Percentiles rank a stretch among this genome's conserved stretches.
Evolutionary conservation across 768 basidiomycete genomes (phyloP).

Genomic region (Phylloporus rhodoxanthus): DNA sequence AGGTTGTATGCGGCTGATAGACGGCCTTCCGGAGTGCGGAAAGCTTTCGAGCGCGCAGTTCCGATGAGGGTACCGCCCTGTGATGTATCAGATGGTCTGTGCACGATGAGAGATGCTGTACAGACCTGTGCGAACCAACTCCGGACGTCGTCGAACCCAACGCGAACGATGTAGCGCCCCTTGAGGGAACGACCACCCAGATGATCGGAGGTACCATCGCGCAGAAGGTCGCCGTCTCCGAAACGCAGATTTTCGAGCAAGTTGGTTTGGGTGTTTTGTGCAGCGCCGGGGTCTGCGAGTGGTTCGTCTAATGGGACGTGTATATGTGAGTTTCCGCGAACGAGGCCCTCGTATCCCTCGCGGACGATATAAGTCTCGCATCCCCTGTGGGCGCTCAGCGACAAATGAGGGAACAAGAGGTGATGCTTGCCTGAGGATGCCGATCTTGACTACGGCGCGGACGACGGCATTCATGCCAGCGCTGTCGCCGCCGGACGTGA

Average conservation of each 20-base stretch:
- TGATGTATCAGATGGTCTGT: background rate
- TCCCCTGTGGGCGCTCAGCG: slow-evolving; percentile 42
- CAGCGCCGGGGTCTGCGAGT: slow-evolving; percentile 25
- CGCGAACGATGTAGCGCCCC: slow-evolving; percentile 87
- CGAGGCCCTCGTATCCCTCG: slow-evolving; percentile 97
- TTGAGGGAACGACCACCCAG: slow-evolving; percentile 66
- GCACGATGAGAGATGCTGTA: background rate
- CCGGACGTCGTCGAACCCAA: slow-evolving; percentile 97
- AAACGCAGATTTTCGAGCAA: slow-evolving; percentile 75
- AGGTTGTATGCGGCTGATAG: slow-evolving; percentile 85
- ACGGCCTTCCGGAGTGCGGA: slow-evolving; percentile 85
- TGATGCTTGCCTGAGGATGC: slow-evolving; percentile 72
- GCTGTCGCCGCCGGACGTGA: slow-evolving; percentile 96
- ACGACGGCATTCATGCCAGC: slow-evolving; percentile 98
- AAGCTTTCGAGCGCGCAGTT: slow-evolving; percentile 80
- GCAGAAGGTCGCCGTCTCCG: slow-evolving; percentile 71
- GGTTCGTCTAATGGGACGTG: slow-evolving; percentile 22
- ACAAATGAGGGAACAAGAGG: background rate
- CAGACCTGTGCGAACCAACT: slow-evolving; percentile 88
- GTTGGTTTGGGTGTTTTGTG: slow-evolving; percentile 22
- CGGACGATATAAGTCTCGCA: slow-evolving; percentile 96
- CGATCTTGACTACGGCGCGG: slow-evolving; percentile 87
- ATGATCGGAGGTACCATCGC: slow-evolving; percentile 77
- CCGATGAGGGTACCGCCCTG: slow-evolving; percentile 95
- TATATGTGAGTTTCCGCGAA: slow-evolving; percentile 65